Evolutionary conservation across 805 yeast species (phyloP), one percentile per base, ranked within the genome.

Genomic region (Saturnispora besseyi): DNA sequence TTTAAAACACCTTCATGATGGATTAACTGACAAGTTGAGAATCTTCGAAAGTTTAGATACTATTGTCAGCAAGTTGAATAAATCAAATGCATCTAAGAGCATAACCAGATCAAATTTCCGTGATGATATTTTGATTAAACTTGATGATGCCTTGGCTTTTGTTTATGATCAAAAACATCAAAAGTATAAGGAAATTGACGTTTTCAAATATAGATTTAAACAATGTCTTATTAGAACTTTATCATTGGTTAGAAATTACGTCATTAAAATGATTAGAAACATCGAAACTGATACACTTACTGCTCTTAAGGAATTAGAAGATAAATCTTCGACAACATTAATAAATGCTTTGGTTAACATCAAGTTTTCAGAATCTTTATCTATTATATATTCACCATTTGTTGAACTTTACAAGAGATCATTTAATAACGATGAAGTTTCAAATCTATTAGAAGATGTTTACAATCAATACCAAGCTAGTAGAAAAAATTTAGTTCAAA

Each of bases 181-280:
- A 4, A 53, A 61, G 9, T 84, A 84, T 59, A 81, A 78, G 59
- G 96, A 89, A 48, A 70, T 78, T 10, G 91, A 81, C 28, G 60
- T 78, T 2, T 88, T 86, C 62, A 75, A 74, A 44, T 78, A 81
- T 54, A 76, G 90, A 51, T 87, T 87, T 67, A 78, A 85, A 53
- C 95, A 87, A 58, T 87, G 96, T 59, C 73, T 88, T 75, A 81
- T 90, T 1, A 75, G 96, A 51, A 82, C 95, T 1, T 72, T 88
- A 44, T 80, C 93, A 0, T 69, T 91, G 52, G 77, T 88, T 13
- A 76, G 83, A 54, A 86, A 82, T 58, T 87, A 82, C 60, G 65
- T 86, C 49, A 71, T 71, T 9, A 63, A 63, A n/a, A 73, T 71
- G 32, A 61, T 78, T 40, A 70, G 66, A 48, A 62, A 56, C 15